Evolutionary conservation across 768 basidiomycete species (phyloP), one percentile per base, ranked within the genome.

Genomic region (Boletus pseudo-olivaceus): DNA sequence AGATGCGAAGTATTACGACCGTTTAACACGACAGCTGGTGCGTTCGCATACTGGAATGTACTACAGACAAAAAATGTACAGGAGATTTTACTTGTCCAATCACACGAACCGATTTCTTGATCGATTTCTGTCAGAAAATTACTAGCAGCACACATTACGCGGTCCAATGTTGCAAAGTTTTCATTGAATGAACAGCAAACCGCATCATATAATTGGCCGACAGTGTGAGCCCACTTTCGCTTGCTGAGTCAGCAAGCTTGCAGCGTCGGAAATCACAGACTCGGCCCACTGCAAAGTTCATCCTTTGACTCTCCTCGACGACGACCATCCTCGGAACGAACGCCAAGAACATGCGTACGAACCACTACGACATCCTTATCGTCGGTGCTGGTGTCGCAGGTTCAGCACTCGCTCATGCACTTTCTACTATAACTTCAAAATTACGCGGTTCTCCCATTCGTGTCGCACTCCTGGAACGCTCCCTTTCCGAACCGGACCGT

Each of bases 351-450:
- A 67, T 62, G 66, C 7, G 6, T 3, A 5, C 30, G 5, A 53
- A 55, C 26, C 63, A 71, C 51, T 91, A 88, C 78, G 87, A 93
- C 77, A 76, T 90, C 40, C 69, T 96, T 71, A 87, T 98, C 66
- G 85, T 98, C 69, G 96, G 96, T 52, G 93, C 90, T 7, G 96
- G 96, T 38, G 78, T 97, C 49, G 93, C 92, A 15, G 96, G 96
- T 53, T 85, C 82, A 39, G 82, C 93, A 0, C 81, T 99, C 44
- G 93, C 94, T 7, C 85, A 92, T 67, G 87, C 88, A 0, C 87
- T 99, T 39, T 84, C 92, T 5, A 76, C 79, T 1, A 63, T 81
- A 10, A 75, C 79, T 3, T 64, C 69, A 3, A 60, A 69, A 48
- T 56, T 67, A 38, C 76, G 82, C 39, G 46, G 70, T 19, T 74